Evolutionary conservation across 1,139 yeast genomes (phyloP).

Genomic region (Blastobotrys arbuscula): DNA sequence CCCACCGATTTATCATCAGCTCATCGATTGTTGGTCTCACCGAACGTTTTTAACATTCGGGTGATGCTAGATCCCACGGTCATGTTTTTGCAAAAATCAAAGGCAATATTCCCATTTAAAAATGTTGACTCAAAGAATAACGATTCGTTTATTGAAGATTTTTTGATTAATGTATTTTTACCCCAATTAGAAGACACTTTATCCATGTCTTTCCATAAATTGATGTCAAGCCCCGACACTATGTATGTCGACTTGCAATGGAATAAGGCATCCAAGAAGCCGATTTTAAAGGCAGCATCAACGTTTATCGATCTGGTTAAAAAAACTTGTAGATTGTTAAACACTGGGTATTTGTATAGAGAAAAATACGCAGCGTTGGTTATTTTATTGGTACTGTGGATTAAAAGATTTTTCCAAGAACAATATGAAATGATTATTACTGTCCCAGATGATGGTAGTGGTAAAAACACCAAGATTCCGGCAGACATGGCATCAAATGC

Average conservation of each 20-base stretch:
- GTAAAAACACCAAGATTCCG: conserved; percentile 11
- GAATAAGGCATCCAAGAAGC: conserved; percentile 31
- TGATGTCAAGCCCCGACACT: conserved; percentile 25
- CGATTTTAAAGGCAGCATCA: conserved; percentile 29
- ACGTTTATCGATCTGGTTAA: conserved; percentile 28
- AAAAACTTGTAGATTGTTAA: conserved; percentile 31
- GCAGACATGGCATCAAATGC: conserved; percentile 9
- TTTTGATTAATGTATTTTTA: conserved; percentile 59
- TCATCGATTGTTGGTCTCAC: conserved; percentile 65
- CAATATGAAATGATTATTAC: conserved; percentile 21
- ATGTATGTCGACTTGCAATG: conserved; percentile 28
- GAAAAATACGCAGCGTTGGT: conserved; percentile 34
- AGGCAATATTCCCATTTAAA: conserved; percentile 33
- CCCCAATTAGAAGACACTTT: conserved; percentile 60
- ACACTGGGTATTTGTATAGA: conserved; percentile 33
- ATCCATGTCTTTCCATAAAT: conserved; percentile 36
- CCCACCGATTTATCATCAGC: conserved; percentile 23
- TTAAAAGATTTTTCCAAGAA: conserved; percentile 18
- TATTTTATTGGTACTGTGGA: conserved; percentile 25
- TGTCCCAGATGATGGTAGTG: conserved; percentile 14
- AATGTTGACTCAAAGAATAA: conserved; percentile 21
- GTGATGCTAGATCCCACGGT: conserved; percentile 60
- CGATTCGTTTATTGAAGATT: conserved; percentile 50
- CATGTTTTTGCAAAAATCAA: conserved; percentile 50
- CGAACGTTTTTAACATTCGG: conserved; percentile 78